phyloP scores from a whole-genome alignment of 2,329 filamentous ascomycete genomes.

The Xylaria sp. region DNA sequence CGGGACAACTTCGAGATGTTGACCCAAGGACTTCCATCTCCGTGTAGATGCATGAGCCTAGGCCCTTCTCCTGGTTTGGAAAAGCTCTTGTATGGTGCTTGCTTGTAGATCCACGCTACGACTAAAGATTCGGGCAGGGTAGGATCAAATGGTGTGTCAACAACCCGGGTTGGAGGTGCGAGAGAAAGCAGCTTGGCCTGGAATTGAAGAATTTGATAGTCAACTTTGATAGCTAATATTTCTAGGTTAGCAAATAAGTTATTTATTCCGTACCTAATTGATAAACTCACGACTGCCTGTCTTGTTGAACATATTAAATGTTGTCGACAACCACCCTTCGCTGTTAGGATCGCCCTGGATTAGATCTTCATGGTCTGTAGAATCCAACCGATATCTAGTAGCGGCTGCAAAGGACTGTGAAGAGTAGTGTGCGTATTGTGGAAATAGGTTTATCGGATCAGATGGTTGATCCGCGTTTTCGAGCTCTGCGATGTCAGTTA shows the following conservation, averaged over 20 bases:
- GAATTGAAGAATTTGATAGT: neutral
- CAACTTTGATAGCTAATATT: neutral
- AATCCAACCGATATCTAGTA: neutral
- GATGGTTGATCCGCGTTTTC: neutral
- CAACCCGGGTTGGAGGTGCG: neutral
- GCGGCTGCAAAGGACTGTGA: neutral
- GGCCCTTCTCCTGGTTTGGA: neutral
- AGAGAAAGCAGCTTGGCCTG: neutral
- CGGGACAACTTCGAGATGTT: neutral
- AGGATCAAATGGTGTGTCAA: neutral
- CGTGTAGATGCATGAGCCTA: slow-evolving; percentile 1
- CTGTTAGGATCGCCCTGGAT: neutral
- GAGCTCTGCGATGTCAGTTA: no score
- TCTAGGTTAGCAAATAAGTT: neutral
- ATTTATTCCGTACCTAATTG: neutral
- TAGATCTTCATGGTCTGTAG: neutral
- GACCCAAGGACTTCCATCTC: neutral
- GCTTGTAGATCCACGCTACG: neutral
- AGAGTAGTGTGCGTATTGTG: neutral
- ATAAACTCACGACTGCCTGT: neutral
- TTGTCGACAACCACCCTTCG: neutral
- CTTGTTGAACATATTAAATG: neutral
- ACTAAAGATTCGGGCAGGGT: neutral
- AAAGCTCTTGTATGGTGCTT: neutral
- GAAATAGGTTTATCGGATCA: neutral